A percentile compares a stretch with the other conserved stretches of the same genome.
phyloP scores from a whole-genome alignment of 306 rosid genomes.

The Gastrolobium bilobum region DNA sequence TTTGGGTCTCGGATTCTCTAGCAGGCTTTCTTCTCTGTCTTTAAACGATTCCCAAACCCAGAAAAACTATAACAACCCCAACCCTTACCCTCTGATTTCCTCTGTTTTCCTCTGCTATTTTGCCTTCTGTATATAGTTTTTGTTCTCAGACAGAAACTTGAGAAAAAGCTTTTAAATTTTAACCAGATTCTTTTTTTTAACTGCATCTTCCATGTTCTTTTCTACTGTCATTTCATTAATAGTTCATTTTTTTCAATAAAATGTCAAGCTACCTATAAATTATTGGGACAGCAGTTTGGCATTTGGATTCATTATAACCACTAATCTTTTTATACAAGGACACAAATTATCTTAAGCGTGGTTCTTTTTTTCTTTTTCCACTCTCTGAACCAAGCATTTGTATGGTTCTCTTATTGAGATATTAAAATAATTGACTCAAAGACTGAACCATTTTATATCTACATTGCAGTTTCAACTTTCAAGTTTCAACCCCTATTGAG shows the following conservation, averaged over 20 bases:
- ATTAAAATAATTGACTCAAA: conserved; percentile 41
- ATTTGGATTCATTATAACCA: conserved; percentile 47
- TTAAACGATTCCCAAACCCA: conserved; percentile 61
- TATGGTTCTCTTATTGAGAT: conserved; percentile 7
- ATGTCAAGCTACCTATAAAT: conserved; percentile 36
- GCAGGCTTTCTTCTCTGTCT: conserved; percentile 76
- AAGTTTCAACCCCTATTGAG: conserved; percentile 41
- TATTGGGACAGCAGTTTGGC: conserved; percentile 32
- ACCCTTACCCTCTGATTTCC: conserved; percentile 9
- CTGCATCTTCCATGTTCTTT: conserved; percentile 42
- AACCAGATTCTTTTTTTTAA: conserved; percentile 47
- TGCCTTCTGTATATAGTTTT: conserved; percentile 39
- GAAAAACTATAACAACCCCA: conserved; percentile 52
- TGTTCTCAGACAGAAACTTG: conserved; percentile 32
- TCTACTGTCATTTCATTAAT: conserved; percentile 36
- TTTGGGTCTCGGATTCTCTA: conserved; percentile 72
- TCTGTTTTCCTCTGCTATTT: conserved; percentile 50
- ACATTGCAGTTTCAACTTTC: conserved; percentile 40
- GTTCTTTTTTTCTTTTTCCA: not conserved
- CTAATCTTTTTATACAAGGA: conserved; percentile 43
- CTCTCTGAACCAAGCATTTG: conserved; percentile 6
- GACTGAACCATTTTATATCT: conserved; percentile 13
- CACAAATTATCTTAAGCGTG: conserved; percentile 40
- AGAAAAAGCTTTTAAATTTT: conserved; percentile 1
- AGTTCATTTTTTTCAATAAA: not conserved